phyloP scores from a whole-genome alignment of 2,329 filamentous ascomycete species.

The Microsporum audouinii region DNA sequence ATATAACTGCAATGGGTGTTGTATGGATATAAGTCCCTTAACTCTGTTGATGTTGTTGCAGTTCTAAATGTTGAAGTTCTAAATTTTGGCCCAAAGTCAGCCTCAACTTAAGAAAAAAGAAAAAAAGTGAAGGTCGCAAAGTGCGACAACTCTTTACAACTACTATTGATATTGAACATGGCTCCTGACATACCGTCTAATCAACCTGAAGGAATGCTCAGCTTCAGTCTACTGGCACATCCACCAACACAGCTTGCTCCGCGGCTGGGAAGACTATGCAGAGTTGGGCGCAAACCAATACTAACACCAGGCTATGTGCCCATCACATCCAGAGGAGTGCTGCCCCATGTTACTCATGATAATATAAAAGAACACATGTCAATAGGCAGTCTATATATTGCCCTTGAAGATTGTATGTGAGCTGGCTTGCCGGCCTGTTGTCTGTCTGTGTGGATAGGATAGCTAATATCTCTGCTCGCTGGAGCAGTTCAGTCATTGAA shows the following conservation, averaged over 20 bases:
- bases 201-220: constrained; percentile 26
- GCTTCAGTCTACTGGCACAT: constrained; percentile 28
- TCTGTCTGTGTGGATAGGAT: neutral
- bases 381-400: constrained; percentile 63
- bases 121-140: neutral
- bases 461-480: constrained; percentile 24
- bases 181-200: constrained; percentile 22
- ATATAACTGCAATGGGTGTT: neutral
- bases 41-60: neutral
- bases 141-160: neutral
- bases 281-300: constrained; percentile 54
- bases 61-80: neutral
- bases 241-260: constrained; percentile 35
- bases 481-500: constrained; percentile 49
- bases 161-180: neutral
- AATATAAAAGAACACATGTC: constrained; percentile 55
- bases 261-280: constrained; percentile 55
- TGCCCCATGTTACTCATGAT: constrained; percentile 86
- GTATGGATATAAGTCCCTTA: neutral
- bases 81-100: neutral
- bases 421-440: neutral
- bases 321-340: constrained; percentile 66
- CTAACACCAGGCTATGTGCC: constrained; percentile 74
- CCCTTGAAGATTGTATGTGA: constrained; percentile 79
- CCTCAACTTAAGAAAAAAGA: neutral